Evolutionary conservation across 192 early-diverging fungal species (phyloP), one percentile per base, ranked within the genome.

Genomic region (Linnemannia schmuckeri): DNA sequence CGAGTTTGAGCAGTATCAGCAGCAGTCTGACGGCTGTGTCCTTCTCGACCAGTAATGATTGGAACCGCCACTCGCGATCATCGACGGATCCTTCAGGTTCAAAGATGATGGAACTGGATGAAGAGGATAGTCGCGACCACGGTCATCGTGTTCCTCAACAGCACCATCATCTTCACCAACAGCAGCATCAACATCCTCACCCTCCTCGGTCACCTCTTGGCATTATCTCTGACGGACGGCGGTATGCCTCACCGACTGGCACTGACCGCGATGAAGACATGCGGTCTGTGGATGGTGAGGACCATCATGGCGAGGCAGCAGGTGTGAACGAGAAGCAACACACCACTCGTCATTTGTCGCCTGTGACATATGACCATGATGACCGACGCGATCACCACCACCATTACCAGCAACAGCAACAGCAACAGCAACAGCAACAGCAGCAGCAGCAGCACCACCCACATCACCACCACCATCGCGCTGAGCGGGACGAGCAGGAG

Each of bases 231-330:
- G 61, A 73, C 20, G 44, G 20, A 18, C 42, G 75, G 46, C 78
- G 83, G 24, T 86, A 81, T 69, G 83, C 52, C 20, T 86, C 83
- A 0, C 83, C 83, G 2, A 68, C 83, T 5, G 80, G 76, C 20
- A 87, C 81, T 76, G 80, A 87, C n/a, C 79, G 78, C 24, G 83
- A 79, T 40, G 78, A 80, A 17, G 61, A 66, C 27, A 66, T 66
- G 61, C 9, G 61, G 12, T 66, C 61, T 66, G 61, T 30, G 3
- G 55, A 66, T 42, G 49, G 49, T 22, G 75, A 40, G 22, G 75
- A 77, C 17, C 15, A 57, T 27, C 61, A 66, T 30, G 61, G 6
- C 30, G 61, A 66, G 61, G 61, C 61, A 10, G n/a, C 30, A 3
- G 61, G 61, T 12, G 30, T 66, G 44, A 27, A 12, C 40, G 40